A percentile compares a stretch with the other conserved stretches of the same genome.
Conservation (phyloP, 2,329 filamentous ascomycete species). For the Neobulgaria alba region DNA sequence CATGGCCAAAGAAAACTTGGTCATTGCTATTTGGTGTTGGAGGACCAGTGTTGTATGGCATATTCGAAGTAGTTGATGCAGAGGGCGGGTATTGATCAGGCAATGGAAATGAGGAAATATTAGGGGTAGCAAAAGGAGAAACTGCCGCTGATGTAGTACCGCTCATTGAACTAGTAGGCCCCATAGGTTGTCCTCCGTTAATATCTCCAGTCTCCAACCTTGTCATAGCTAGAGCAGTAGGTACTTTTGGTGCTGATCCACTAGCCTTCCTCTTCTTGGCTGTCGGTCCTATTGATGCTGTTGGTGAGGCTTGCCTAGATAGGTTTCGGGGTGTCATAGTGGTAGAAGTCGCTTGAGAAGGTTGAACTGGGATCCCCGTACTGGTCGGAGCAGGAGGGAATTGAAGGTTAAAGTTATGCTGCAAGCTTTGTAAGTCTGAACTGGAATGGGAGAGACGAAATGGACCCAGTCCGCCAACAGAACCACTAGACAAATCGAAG, state of each 20-base stretch:
- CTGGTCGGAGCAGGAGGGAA: constrained; percentile 20
- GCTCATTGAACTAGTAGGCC: constrained; percentile 30
- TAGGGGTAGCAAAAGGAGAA: constrained; percentile 45
- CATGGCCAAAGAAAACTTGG: constrained; percentile 46
- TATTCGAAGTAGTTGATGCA: constrained; percentile 34
- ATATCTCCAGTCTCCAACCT: constrained; percentile 53
- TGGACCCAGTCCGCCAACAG: constrained; percentile 31
- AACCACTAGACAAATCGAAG: constrained; percentile 20
- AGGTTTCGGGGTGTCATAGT: constrained; percentile 51
- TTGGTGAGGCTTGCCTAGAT: constrained; percentile 68
- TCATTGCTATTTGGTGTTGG: constrained; percentile 59
- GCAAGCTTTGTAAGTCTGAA: constrained; percentile 53
- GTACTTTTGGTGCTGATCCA: constrained; percentile 53
- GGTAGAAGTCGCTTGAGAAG: constrained; percentile 33
- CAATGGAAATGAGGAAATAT: constrained; percentile 35
- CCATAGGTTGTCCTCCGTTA: constrained; percentile 30
- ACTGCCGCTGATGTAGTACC: constrained; percentile 33
- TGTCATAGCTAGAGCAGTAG: constrained; percentile 73
- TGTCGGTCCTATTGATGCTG: constrained; percentile 51
- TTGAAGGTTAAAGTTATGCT: constrained; percentile 36
- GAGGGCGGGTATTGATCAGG: constrained; percentile 28
- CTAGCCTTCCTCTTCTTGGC: constrained; percentile 80
- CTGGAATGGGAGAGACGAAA: constrained; percentile 53
- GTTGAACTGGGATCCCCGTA: constrained; percentile 28
- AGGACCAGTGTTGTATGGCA: constrained; percentile 34